Evolutionary conservation across 495 filamentous ascomycete species (phyloP), one percentile per base, ranked within the genome.

Genomic region (Diplogelasinospora grovesii): DNA sequence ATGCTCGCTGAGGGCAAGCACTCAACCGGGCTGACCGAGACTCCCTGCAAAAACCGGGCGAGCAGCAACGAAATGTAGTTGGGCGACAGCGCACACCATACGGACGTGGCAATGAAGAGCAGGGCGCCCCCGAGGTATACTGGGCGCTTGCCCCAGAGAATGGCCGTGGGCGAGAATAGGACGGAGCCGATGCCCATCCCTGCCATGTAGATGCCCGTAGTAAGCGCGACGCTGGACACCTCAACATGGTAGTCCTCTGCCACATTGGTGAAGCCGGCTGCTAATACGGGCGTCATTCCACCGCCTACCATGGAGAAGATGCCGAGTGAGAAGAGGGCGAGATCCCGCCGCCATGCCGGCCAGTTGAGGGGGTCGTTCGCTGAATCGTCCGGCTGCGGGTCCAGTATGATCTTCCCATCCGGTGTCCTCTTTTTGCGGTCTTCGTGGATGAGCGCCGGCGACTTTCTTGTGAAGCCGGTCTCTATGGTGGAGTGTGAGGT

Each of bases 171-270:
- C 3, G 85, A 90, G 53, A 83, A 79, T 31, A 96, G 52, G 9
- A 95, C 77, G 14, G 79, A 88, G 4, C 90, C 90, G 2, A 96
- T 42, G 2, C 90, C 92, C 16, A 96, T 68, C 2, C 92, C 92
- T 77, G 95, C 69, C 92, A 98, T 98, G 59, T 87, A 96, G 10
- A 98, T 63, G 0, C 92, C 92, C 1, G 92, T 95, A 1, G 92
- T 96, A 29, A 92, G 77, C 1, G 92, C 83, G 23, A 96, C 89
- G 45, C 74, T 59, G 21, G 86, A 72, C 10, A 84, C 79, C 4
- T 76, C 70, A 10, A 95, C 80, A 42, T 73, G 46, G 53, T 85
- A 95, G 20, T 70, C 66, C 0, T 65, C 41, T 13, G 89, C 83
- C 19, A 98, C 85, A 28, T 92, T 68, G 13, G 75, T 79, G 60